Conservation (phyloP, 495 filamentous ascomycete genomes). For the Ramalina intermedia region DNA sequence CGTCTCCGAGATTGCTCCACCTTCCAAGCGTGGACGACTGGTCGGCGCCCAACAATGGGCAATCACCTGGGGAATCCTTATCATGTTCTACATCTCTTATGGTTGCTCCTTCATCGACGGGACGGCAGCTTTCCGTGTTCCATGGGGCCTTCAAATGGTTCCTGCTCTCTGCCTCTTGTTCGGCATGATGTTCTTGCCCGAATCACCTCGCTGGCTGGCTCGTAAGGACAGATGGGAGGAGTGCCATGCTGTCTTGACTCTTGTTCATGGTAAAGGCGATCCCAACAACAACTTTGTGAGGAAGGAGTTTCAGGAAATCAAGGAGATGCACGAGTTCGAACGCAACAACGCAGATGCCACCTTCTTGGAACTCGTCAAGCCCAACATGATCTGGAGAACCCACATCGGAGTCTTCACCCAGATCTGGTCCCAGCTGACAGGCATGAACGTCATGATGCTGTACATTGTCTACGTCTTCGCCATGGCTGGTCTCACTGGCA, state of each 20-base stretch:
- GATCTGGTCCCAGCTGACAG: conserved; percentile 61
- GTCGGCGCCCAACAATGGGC: conserved; percentile 65
- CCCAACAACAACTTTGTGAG: conserved; percentile 46
- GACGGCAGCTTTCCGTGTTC: conserved; percentile 52
- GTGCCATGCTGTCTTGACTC: conserved; percentile 43
- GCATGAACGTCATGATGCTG: conserved; percentile 70
- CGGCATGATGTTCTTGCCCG: conserved; percentile 58
- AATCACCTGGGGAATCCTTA: conserved; percentile 57
- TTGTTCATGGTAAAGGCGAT: conserved; percentile 49
- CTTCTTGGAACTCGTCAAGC: conserved; percentile 43
- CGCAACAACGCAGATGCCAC: conserved; percentile 40
- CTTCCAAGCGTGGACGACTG: conserved; percentile 63
- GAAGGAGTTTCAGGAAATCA: conserved; percentile 52
- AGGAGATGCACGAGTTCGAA: conserved; percentile 48
- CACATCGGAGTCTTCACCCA: conserved; percentile 58
- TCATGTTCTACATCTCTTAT: conserved; percentile 62
- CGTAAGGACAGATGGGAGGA: conserved; percentile 67
- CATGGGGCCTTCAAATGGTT: conserved; percentile 59
- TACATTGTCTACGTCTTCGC: conserved; percentile 69
- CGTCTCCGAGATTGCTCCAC: conserved; percentile 63
- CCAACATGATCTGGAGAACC: conserved; percentile 54
- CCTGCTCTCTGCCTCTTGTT: conserved; percentile 50
- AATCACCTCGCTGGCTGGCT: conserved; percentile 63
- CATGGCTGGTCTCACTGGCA: conserved; percentile 40
- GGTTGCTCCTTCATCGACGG: conserved; percentile 55